Conservation (phyloP, 108 stramenopile genomes). For the Mayamaea pseudoterrestris region DNA sequence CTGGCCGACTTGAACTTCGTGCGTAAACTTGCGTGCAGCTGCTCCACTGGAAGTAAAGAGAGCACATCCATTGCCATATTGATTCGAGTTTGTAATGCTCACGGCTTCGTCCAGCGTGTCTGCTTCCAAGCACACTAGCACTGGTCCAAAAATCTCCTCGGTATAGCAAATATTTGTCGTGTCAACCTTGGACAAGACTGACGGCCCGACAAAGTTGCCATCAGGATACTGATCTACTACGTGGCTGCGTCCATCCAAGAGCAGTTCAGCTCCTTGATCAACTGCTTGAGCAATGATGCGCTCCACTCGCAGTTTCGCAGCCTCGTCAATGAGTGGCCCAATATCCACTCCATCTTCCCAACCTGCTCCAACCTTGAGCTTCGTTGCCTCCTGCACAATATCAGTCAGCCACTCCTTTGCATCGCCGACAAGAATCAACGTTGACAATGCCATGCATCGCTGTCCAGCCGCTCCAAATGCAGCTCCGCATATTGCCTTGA, state of each 20-base stretch:
- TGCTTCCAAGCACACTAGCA: slow-evolving; percentile 54
- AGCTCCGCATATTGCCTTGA: slow-evolving; percentile 72
- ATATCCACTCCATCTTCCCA: slow-evolving; percentile 71
- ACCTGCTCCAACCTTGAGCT: slow-evolving; percentile 77
- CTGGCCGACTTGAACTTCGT: slow-evolving; percentile 87
- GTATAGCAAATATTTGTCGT: slow-evolving; percentile 54
- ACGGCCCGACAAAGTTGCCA: slow-evolving; percentile 86
- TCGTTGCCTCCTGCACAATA: slow-evolving; percentile 36
- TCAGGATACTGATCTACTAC: slow-evolving; percentile 40
- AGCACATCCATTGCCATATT: slow-evolving; percentile 85
- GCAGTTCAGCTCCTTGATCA: slow-evolving; percentile 64
- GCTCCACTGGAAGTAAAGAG: slow-evolving; percentile 85
- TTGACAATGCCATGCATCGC: slow-evolving; percentile 90
- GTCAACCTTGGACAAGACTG: slow-evolving; percentile 48
- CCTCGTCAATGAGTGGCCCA: slow-evolving; percentile 79
- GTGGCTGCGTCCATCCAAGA: slow-evolving; percentile 78
- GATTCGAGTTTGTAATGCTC: slow-evolving; percentile 67
- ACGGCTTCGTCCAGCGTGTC: slow-evolving; percentile 89
- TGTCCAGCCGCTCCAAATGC: slow-evolving; percentile 92
- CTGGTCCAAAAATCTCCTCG: slow-evolving; percentile 96
- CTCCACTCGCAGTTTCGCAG: slow-evolving; percentile 63
- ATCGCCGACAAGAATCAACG: slow-evolving; percentile 75
- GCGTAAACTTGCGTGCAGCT: slow-evolving; percentile 84
- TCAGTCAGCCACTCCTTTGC: slow-evolving; percentile 40
- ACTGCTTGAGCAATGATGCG: slow-evolving; percentile 55